These are phyloP conservation scores for Blastocrithidia nonstop DNA, from an alignment of 208 protist genomes.

Conservation along the genomic window DNA sequence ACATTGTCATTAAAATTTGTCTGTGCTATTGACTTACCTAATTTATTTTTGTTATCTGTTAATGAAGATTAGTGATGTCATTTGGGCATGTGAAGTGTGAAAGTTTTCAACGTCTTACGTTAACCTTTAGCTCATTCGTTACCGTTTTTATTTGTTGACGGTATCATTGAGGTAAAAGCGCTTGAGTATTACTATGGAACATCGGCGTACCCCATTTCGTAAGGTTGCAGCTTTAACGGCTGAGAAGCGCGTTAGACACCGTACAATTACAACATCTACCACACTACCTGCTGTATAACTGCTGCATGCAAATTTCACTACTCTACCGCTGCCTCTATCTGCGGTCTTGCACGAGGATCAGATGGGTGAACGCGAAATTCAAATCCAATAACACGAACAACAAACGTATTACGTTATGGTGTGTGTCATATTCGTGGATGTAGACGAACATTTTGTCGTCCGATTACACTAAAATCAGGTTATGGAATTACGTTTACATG, in stretches of 20 bases:
- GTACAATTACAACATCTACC: conserved; percentile 78
- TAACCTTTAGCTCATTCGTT: too few species aligned
- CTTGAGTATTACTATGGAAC: conserved; percentile 36
- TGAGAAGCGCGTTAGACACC: conserved; percentile 56
- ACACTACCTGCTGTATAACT: conserved; percentile 62
- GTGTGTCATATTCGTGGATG: conserved; percentile 68
- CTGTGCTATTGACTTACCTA: too few species aligned
- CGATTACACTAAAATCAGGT: conserved; percentile 66
- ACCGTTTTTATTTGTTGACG: too few species aligned
- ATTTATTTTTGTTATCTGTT: too few species aligned
- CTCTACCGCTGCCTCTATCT: conserved; percentile 50
- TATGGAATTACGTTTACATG: conserved; percentile 41
- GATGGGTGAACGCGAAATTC: conserved; percentile 82
- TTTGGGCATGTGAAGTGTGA: too few species aligned
- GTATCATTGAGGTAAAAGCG: conserved; percentile 31
- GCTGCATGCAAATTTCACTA: conserved; percentile 72
- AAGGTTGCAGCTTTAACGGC: conserved; percentile 35
- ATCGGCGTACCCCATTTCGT: conserved; percentile 62
- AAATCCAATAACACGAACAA: conserved; percentile 61
- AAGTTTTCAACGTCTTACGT: too few species aligned
- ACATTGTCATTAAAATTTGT: too few species aligned
- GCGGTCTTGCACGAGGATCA: conserved; percentile 51
- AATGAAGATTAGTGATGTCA: too few species aligned
- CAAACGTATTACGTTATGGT: conserved; percentile 48
- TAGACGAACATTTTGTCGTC: conserved; percentile 20